phyloP scores from a whole-genome alignment of 371 early-diverging fungal genomes.

The Mortierella polycephala region DNA sequence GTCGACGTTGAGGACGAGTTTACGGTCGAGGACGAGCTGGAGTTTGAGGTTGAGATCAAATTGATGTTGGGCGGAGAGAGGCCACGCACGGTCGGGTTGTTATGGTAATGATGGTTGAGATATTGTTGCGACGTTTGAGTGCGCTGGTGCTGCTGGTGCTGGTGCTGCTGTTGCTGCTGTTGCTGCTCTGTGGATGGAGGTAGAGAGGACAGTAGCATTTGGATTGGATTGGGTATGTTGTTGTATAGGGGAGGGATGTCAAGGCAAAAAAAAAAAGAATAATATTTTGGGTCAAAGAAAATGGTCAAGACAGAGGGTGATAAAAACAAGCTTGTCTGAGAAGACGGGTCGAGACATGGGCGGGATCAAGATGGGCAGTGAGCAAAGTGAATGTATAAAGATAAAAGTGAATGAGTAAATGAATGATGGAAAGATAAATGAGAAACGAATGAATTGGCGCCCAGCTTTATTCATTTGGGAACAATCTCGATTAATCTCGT shows the following conservation, averaged over 20 bases:
- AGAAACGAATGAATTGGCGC: too few species aligned
- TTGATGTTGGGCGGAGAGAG: conserved; percentile 5
- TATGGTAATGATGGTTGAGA: conserved; percentile 11
- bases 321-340: background rate
- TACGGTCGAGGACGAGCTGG: conserved; percentile 2
- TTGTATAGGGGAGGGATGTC: background rate
- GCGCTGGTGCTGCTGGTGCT: conserved; percentile 3
- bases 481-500: too few species aligned
- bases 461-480: too few species aligned
- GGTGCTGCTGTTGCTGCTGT: conserved; percentile 19
- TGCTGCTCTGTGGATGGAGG: conserved; percentile 2
- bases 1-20: conserved; percentile 6
- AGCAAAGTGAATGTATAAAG: background rate
- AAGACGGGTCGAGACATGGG: background rate
- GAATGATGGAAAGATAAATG: background rate
- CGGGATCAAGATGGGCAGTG: background rate
- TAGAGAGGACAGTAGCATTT: conserved; percentile 16
- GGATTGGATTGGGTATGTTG: too few species aligned
- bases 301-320: background rate
- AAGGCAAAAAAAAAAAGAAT: background rate
- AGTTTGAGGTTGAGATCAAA: too few species aligned
- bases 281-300: background rate
- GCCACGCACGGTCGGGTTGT: background rate
- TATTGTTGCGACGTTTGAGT: background rate
- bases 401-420: background rate